These are phyloP conservation scores for Auriscalpium microsporum DNA, from an alignment of 768 basidiomycete species.

Conservation along the genomic window DNA sequence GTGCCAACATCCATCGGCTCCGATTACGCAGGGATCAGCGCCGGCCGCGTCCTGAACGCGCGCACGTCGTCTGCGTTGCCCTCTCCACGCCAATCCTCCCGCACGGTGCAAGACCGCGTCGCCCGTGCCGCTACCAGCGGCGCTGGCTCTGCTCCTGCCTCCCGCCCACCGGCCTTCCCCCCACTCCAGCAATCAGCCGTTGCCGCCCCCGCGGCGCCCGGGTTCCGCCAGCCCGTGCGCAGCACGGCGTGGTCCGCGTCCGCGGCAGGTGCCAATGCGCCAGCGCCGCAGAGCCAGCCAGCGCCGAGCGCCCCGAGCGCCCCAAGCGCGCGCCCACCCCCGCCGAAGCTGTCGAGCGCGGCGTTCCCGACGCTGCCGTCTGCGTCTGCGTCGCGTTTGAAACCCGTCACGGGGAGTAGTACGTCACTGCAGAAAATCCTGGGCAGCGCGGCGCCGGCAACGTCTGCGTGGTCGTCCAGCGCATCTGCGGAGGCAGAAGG, in stretches of 20 bases:
- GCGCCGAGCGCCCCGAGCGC: conserved; percentile 5
- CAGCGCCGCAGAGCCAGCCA: conserved; percentile 11
- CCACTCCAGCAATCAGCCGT: conserved; percentile 16
- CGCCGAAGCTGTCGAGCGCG: conserved; percentile 39
- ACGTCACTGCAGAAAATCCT: conserved; percentile 60
- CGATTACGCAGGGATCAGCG: conserved; percentile 71
- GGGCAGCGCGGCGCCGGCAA: conserved; percentile 33
- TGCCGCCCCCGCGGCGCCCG: conserved; percentile 18
- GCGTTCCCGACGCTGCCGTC: conserved; percentile 68
- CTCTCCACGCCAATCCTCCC: conserved; percentile 46
- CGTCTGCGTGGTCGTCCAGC: conserved; percentile 25
- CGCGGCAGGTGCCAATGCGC: conserved; percentile 16
- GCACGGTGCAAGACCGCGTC: conserved; percentile 80
- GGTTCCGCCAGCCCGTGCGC: conserved; percentile 22
- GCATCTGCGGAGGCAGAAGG: conserved; percentile 8
- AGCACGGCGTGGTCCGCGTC: conserved; percentile 17
- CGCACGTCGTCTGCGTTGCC: conserved; percentile 64
- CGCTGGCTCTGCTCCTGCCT: conserved; percentile 23
- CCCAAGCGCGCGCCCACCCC: not conserved
- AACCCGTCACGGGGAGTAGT: conserved; percentile 51
- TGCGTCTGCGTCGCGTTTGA: conserved; percentile 26
- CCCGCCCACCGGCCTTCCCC: conserved; percentile 22
- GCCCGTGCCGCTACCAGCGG: conserved; percentile 63
- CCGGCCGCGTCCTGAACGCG: conserved; percentile 76
- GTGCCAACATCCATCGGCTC: conserved; percentile 47